Base-by-base conservation (phyloP, 352 stramenopile genomes). In the Globisporangium spiculum region DNA sequence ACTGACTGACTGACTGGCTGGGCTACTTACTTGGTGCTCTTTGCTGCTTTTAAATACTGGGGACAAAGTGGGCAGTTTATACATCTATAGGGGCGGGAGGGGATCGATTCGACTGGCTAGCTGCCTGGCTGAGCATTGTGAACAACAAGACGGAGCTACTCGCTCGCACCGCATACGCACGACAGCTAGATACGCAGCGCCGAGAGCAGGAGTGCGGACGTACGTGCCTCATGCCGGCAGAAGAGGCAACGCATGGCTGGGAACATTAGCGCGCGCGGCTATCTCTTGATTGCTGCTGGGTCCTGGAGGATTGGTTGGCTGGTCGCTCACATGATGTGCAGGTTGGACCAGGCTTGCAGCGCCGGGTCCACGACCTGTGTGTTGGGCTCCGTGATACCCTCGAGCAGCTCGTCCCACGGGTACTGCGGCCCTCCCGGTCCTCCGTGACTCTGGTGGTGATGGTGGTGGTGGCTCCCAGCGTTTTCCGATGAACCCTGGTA, bases 331-430 rank as follows among this genome's bases (percentile, higher is more conserved):
- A 91, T 81, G 63, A 93, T 88, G 74, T 89, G 77, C 60, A 93
- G 79, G 69, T 85, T 91, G 30, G 81, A 88, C 83, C 83, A 93
- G 41, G 76, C 74, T 60, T 92, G 82, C 55, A 94, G 74, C 27
- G 72, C 72, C 16, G 82, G 77, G 52, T 92, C 81, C 41, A 85
- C 72, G 44, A 75, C 70, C 50, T 84, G 76, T 24, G 72, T 27
- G 24, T 66, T 67, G 24, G 77, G 76, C 59, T 83, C 75, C 4
- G 83, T 80, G 70, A 94, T 90, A 55, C 88, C 88, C 34, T 93
- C 87, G 7, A 94, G 69, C 41, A 94, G 76, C 59, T 88, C 84
- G 36, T 93, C 87, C 87, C 87, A 94, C 24, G 84, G 77, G 48
- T 71, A 68, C 41, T 59, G 57, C 14, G 32, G 44, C 2, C 60